These are phyloP conservation scores for Galerina sulciceps DNA, from an alignment of 768 basidiomycete species.

Conservation along the genomic window DNA sequence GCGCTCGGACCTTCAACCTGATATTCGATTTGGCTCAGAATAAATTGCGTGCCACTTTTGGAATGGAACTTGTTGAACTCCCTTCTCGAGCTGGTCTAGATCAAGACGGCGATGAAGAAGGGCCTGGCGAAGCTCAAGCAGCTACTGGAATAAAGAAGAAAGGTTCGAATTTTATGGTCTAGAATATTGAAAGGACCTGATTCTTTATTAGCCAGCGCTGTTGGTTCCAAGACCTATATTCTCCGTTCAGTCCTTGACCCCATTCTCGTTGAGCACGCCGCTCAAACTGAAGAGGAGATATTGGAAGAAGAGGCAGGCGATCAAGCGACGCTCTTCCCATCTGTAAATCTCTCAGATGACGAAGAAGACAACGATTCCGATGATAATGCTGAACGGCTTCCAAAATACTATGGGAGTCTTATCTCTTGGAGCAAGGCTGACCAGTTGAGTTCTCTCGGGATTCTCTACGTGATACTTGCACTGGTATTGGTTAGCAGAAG, in stretches of 20 bases:
- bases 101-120: constrained; percentile 46
- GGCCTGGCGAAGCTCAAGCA: constrained; percentile 48
- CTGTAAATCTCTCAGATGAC: constrained; percentile 31
- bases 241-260: constrained; percentile 76
- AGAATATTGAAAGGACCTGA: neutral
- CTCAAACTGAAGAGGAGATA: constrained; percentile 57
- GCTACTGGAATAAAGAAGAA: constrained; percentile 70
- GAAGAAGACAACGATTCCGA: constrained; percentile 34
- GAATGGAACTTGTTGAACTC: constrained; percentile 86
- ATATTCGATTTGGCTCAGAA: constrained; percentile 70
- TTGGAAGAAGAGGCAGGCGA: constrained; percentile 51
- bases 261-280: constrained; percentile 63
- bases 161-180: constrained; percentile 40
- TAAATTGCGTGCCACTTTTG: constrained; percentile 68
- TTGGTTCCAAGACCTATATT: constrained; percentile 81
- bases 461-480: constrained; percentile 82
- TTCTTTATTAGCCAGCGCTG: constrained; percentile 43
- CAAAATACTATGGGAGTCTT: constrained; percentile 65
- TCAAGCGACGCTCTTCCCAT: constrained; percentile 35
- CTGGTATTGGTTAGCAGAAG: constrained; percentile 84
- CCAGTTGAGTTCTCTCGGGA: constrained; percentile 69
- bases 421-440: constrained; percentile 74
- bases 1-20: constrained; percentile 60
- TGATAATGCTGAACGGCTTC: constrained; percentile 42
- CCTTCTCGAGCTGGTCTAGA: constrained; percentile 62